Conservation (phyloP, 192 early-diverging fungal genomes). For the Entrophospora sp. region DNA sequence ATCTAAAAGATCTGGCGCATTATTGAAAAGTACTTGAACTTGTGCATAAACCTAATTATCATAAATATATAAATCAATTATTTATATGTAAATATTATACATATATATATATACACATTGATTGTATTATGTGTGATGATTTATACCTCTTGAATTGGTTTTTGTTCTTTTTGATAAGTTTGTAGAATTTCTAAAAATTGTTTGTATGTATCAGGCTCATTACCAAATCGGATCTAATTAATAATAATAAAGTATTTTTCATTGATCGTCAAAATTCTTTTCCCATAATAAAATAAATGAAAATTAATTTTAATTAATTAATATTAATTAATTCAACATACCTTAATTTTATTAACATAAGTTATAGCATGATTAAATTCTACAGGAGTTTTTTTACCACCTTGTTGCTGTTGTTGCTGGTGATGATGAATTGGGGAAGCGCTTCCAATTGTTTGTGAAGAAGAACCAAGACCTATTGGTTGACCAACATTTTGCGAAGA, state of each 20-base stretch:
- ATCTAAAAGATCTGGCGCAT: slow-evolving; percentile 80
- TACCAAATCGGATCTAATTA: slow-evolving; percentile 88
- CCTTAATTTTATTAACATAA: slow-evolving; percentile 99
- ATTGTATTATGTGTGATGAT: too few species aligned
- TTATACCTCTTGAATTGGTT: slow-evolving; percentile 84
- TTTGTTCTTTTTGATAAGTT: slow-evolving; percentile 94
- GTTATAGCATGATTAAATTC: slow-evolving; percentile 99
- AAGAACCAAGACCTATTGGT: background rate
- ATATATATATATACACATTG: too few species aligned
- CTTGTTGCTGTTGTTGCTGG: too few species aligned
- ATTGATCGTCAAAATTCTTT: too few species aligned
- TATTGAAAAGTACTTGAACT: slow-evolving; percentile 82
- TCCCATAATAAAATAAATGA: too few species aligned
- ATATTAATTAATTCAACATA: too few species aligned
- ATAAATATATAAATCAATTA: too few species aligned
- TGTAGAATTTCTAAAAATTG: slow-evolving; percentile 97
- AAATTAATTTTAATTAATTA: too few species aligned
- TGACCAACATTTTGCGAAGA: slow-evolving; percentile 8
- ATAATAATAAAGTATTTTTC: too few species aligned
- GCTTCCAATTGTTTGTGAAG: too few species aligned
- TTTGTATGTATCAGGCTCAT: slow-evolving; percentile 92
- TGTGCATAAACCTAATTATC: slow-evolving; percentile 92
- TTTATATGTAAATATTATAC: too few species aligned
- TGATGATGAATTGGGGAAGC: slow-evolving; percentile 19
- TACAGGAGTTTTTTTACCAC: slow-evolving; percentile 59